phyloP scores from a whole-genome alignment of 148 eudicot genomes.

The Fagopyrum esculentum region DNA sequence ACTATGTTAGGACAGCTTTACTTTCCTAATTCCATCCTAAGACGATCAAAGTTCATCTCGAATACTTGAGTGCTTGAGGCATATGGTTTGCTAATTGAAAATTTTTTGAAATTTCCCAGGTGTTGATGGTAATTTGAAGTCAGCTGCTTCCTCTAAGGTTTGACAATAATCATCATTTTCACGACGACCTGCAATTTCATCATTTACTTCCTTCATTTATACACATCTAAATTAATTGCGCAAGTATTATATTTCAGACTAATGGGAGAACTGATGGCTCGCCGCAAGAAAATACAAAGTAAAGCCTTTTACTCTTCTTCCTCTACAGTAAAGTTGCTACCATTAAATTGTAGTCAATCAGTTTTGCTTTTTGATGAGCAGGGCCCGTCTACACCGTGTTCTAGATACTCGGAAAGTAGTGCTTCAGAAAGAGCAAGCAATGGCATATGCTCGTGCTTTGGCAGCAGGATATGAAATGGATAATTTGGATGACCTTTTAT shows the following conservation, averaged over 20 bases:
- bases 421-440: conserved; percentile 77
- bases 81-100: conserved; percentile 12
- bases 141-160: conserved; percentile 41
- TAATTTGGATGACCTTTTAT: conserved; percentile 50
- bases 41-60: neutral
- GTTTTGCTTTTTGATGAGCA: conserved; percentile 21
- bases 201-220: neutral
- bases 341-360: neutral
- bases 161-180: conserved; percentile 8
- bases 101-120: conserved; percentile 25
- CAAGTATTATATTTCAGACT: conserved; percentile 13
- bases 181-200: neutral
- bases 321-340: conserved; percentile 5
- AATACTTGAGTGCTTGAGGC: neutral
- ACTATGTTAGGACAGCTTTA: neutral
- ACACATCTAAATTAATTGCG: conserved; percentile 1
- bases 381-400: conserved; percentile 71
- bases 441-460: conserved; percentile 86
- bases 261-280: conserved; percentile 30
- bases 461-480: conserved; percentile 79
- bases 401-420: conserved; percentile 68
- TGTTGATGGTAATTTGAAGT: conserved; percentile 26
- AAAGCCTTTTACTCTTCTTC: conserved; percentile 12
- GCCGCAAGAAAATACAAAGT: conserved; percentile 69
- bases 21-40: neutral